Conservation (phyloP, 768 basidiomycete genomes). For the Chalciporus sphaerocephalus region DNA sequence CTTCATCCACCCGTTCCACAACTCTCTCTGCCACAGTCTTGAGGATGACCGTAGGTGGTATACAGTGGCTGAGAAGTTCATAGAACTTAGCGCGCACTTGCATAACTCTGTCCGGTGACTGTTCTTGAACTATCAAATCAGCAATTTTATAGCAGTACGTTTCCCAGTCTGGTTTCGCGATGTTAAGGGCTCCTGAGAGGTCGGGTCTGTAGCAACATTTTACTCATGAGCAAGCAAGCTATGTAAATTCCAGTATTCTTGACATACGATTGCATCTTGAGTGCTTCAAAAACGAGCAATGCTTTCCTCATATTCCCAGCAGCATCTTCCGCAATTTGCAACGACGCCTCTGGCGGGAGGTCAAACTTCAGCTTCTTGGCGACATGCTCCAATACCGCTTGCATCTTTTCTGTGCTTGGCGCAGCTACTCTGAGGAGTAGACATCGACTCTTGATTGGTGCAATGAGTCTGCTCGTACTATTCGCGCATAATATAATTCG, state of each 20-base stretch:
- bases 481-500: constrained; percentile 95
- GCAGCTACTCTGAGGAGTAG: constrained; percentile 91
- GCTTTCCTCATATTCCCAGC: constrained; percentile 93
- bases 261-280: constrained; percentile 92
- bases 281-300: constrained; percentile 87
- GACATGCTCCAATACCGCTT: constrained; percentile 69
- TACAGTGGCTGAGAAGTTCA: constrained; percentile 93
- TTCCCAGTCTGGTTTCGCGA: constrained; percentile 99
- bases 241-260: not conserved
- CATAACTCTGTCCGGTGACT: constrained; percentile 84
- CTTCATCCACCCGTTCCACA: constrained; percentile 84
- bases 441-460: constrained; percentile 94
- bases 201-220: constrained; percentile 55
- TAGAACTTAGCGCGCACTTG: constrained; percentile 92
- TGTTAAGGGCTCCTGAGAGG: constrained; percentile 68
- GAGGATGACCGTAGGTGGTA: constrained; percentile 86
- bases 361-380: constrained; percentile 75
- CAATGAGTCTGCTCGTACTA: constrained; percentile 91
- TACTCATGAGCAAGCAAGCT: not conserved
- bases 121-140: constrained; percentile 84
- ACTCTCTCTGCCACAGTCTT: constrained; percentile 94
- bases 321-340: constrained; percentile 76
- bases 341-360: constrained; percentile 71
- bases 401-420: constrained; percentile 80
- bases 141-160: constrained; percentile 91